A percentile compares a stretch with the other conserved stretches of the same genome.
Evolutionary conservation across 1,284 basidiomycete genomes (phyloP).

Genomic region (Pholiota adiposa): DNA sequence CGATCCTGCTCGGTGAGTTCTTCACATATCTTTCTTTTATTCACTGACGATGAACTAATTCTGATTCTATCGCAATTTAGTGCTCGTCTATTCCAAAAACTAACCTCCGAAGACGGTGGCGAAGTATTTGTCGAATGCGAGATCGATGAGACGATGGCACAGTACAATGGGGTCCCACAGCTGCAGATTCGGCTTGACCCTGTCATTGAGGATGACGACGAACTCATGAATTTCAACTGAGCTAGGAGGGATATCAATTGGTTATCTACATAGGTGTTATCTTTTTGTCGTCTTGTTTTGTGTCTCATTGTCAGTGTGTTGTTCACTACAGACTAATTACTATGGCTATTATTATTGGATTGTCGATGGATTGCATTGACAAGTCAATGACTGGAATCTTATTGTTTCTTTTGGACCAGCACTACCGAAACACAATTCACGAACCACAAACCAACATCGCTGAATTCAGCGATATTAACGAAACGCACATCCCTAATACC

Average conservation of each 20-base stretch:
- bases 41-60: not conserved
- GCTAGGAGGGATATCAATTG: not conserved
- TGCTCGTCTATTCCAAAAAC: not conserved
- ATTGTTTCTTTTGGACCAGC: no score
- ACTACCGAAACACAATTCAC: no score
- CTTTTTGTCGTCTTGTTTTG: not conserved
- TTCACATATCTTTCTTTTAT: no score
- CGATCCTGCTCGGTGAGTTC: constrained; percentile 22
- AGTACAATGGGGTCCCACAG: not conserved
- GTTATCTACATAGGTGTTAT: not conserved
- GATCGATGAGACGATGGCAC: constrained; percentile 7
- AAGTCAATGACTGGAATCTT: no score
- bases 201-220: not conserved
- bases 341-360: no score
- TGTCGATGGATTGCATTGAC: no score
- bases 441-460: no score
- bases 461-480: no score
- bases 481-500: no score
- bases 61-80: not conserved
- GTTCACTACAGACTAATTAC: not conserved
- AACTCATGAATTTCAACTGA: constrained; percentile 2
- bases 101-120: not conserved
- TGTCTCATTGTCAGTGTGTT: not conserved
- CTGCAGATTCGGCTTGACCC: not conserved
- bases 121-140: not conserved